These are phyloP conservation scores for Neocatenulostroma microsporum DNA, from an alignment of 2,329 filamentous ascomycete species.

Conservation along the genomic window DNA sequence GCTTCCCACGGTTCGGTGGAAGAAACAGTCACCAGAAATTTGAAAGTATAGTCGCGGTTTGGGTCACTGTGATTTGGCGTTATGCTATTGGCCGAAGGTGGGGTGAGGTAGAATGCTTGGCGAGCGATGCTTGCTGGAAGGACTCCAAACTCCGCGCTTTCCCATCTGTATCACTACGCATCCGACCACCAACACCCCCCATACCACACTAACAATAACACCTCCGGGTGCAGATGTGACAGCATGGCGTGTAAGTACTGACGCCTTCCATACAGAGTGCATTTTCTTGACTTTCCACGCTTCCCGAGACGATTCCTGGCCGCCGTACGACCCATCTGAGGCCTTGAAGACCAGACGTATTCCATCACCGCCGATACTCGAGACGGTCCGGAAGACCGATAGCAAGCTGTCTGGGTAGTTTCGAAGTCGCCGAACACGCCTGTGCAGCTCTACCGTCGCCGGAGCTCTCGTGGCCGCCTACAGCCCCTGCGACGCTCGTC, in stretches of 20 bases:
- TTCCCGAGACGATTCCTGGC: constrained; percentile 12
- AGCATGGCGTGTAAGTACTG: constrained; percentile 10
- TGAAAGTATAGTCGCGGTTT: too few relatives aligned
- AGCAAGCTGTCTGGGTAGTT: constrained; percentile 9
- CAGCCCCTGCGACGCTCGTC: constrained; percentile 20
- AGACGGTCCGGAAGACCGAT: constrained; percentile 14
- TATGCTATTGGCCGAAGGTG: too few relatives aligned
- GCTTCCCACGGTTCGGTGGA: too few relatives aligned
- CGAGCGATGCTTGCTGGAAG: too few relatives aligned
- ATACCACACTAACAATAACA: too few relatives aligned
- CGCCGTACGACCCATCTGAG: constrained; percentile 20
- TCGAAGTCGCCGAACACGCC: constrained; percentile 12
- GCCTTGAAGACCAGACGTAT: constrained; percentile 20
- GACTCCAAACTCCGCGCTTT: too few relatives aligned
- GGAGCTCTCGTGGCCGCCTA: constrained; percentile 12
- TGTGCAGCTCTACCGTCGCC: constrained; percentile 8
- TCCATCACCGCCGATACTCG: constrained; percentile 18
- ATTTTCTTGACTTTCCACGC: constrained; percentile 8
- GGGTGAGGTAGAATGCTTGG: too few relatives aligned
- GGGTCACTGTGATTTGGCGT: too few relatives aligned
- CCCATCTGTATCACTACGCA: too few relatives aligned
- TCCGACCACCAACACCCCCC: not conserved
- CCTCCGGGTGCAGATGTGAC: constrained; percentile 9
- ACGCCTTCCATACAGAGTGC: constrained; percentile 16
- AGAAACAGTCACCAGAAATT: too few relatives aligned